Evolutionary conservation across 1,139 yeast genomes (phyloP).

Genomic region (Nakaseomyces uthaithaninus): DNA sequence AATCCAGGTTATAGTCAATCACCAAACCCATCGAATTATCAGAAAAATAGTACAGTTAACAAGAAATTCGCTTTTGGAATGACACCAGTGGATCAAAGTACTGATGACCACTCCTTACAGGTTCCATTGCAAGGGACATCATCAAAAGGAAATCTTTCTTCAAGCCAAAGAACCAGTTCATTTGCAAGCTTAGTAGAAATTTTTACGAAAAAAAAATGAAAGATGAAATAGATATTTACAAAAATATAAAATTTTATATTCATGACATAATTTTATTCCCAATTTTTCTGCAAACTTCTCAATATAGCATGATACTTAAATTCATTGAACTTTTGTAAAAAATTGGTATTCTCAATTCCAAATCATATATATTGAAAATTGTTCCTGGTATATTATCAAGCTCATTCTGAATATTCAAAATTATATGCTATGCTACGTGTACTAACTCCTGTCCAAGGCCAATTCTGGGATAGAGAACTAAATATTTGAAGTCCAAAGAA

Average conservation of each 20-base stretch:
- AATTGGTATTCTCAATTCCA: too few species aligned
- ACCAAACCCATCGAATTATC: conserved; percentile 10
- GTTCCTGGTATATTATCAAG: too few species aligned
- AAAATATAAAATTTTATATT: neutral
- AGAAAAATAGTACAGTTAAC: conserved; percentile 17
- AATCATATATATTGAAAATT: too few species aligned
- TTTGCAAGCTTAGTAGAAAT: conserved; percentile 18
- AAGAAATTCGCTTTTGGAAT: conserved; percentile 24
- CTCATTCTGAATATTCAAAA: too few species aligned
- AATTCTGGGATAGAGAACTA: too few species aligned
- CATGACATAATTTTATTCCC: neutral
- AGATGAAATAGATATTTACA: neutral
- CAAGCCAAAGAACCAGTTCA: conserved; percentile 15
- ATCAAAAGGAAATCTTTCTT: conserved; percentile 8
- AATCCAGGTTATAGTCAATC: conserved; percentile 12
- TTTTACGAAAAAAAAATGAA: conserved; percentile 11
- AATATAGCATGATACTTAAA: too few species aligned
- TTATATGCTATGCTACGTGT: too few species aligned
- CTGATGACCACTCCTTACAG: conserved; percentile 10
- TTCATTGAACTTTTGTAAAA: too few species aligned
- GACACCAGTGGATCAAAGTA: conserved; percentile 18
- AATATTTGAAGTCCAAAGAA: too few species aligned
- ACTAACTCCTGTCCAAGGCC: too few species aligned
- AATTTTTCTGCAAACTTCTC: too few species aligned
- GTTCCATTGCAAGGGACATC: conserved; percentile 1